These are phyloP conservation scores for Micromonas pusilla DNA, from an alignment of 139 green algal genomes.

Conservation along the genomic window DNA sequence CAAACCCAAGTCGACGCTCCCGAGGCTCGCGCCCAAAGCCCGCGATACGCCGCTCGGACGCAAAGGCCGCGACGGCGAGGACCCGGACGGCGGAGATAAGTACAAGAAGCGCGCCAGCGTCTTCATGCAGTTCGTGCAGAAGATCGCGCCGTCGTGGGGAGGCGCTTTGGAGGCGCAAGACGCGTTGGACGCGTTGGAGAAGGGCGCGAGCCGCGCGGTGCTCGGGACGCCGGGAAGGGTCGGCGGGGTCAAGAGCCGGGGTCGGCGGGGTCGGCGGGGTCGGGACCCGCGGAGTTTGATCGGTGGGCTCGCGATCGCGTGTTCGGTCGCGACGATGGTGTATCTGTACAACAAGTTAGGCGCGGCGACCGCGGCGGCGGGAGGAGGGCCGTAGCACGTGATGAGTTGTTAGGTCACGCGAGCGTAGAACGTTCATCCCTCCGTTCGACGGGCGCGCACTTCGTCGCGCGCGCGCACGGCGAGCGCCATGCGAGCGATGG, in stretches of 20 bases:
- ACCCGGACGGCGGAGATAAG: not conserved
- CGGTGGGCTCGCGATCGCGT: not conserved
- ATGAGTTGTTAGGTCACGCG: too few relatives aligned
- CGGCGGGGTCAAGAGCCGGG: not conserved
- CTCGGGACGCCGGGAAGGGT: not conserved
- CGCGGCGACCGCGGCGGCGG: too few relatives aligned
- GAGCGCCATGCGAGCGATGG: too few relatives aligned
- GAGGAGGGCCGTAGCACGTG: too few relatives aligned
- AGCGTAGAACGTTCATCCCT: too few relatives aligned
- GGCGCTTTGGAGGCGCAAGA: not conserved
- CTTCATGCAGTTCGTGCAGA: not conserved
- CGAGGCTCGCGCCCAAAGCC: too few relatives aligned
- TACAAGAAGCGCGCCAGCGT: not conserved
- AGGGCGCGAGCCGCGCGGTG: not conserved
- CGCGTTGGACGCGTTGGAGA: not conserved
- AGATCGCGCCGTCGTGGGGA: not conserved
- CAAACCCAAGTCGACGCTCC: too few relatives aligned
- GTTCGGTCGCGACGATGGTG: slow-evolving; percentile 4
- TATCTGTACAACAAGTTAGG: not conserved
- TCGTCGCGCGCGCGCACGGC: too few relatives aligned
- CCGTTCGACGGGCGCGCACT: too few relatives aligned
- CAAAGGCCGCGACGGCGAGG: not conserved
- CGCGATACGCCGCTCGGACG: too few relatives aligned
- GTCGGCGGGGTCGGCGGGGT: not conserved
- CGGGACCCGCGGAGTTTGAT: not conserved